phyloP scores from a whole-genome alignment of 768 basidiomycete species.

The Pleurotus eryngii region DNA sequence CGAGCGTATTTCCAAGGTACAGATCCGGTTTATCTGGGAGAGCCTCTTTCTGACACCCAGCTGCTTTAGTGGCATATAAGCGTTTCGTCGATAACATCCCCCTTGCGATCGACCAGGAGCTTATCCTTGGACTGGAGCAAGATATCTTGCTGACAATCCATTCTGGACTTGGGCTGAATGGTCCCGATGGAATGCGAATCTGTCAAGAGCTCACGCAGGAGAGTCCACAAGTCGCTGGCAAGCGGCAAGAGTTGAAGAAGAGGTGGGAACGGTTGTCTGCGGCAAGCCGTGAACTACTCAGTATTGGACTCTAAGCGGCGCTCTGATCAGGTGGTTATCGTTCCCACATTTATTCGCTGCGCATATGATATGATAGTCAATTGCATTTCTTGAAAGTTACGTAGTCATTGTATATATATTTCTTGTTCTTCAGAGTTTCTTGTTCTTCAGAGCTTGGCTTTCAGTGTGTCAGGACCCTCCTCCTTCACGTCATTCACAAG shows the following conservation, averaged over 20 bases:
- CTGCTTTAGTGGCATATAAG: constrained; percentile 51
- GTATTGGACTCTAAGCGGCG: constrained; percentile 13
- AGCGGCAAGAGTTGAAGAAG: constrained; percentile 46
- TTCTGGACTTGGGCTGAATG: constrained; percentile 49
- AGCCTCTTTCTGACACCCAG: not conserved
- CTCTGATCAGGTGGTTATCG: not conserved
- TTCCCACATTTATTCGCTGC: no score
- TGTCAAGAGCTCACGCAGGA: constrained; percentile 55
- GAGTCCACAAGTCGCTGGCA: constrained; percentile 36
- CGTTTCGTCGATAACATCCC: constrained; percentile 57
- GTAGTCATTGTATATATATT: not conserved
- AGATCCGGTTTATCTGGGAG: constrained; percentile 6
- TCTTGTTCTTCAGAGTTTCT: not conserved
- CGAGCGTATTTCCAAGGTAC: constrained; percentile 75
- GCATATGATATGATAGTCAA: no score
- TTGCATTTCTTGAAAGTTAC: not conserved
- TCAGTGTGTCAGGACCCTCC: constrained; percentile 33
- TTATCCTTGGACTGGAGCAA: constrained; percentile 49
- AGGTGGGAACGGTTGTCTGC: constrained; percentile 47
- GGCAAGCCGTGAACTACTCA: constrained; percentile 40
- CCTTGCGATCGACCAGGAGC: constrained; percentile 51
- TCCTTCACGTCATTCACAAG: constrained; percentile 77
- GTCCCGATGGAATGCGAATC: constrained; percentile 38
- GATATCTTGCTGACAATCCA: constrained; percentile 44
- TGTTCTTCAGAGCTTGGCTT: not conserved